phyloP scores from a whole-genome alignment of 305 asterid species.

The Solanum chacoense region DNA sequence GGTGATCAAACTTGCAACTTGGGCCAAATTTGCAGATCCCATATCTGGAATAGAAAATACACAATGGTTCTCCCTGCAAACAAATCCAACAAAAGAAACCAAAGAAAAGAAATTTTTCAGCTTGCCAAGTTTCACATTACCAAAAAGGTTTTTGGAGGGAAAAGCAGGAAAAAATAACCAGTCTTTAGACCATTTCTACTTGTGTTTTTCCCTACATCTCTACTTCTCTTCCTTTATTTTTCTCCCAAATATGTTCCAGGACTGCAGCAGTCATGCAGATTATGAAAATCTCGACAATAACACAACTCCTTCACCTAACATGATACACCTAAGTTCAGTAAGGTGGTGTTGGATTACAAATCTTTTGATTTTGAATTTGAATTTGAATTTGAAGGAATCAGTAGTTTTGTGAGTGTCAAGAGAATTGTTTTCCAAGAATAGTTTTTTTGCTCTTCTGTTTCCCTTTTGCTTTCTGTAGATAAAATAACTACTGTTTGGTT shows the following conservation, averaged over 20 bases:
- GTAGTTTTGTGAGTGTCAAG: neutral
- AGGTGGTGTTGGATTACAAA: neutral
- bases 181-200: neutral
- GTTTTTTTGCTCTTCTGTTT: neutral
- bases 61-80: constrained; percentile 86
- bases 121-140: neutral
- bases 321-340: neutral
- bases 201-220: neutral
- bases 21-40: constrained; percentile 99
- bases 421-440: neutral
- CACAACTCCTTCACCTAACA: neutral
- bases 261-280: neutral
- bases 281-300: neutral
- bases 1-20: constrained; percentile 99
- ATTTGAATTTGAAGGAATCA: neutral
- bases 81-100: constrained; percentile 12
- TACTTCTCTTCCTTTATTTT: neutral
- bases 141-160: neutral
- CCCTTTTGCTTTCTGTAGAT: neutral
- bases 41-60: constrained; percentile 90
- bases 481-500: neutral
- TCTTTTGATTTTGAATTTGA: neutral
- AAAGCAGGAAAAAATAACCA: neutral
- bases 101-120: constrained; percentile 7
- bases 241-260: neutral